Base-by-base conservation (phyloP, 768 basidiomycete species). In the Asterophora lycoperdoides region DNA sequence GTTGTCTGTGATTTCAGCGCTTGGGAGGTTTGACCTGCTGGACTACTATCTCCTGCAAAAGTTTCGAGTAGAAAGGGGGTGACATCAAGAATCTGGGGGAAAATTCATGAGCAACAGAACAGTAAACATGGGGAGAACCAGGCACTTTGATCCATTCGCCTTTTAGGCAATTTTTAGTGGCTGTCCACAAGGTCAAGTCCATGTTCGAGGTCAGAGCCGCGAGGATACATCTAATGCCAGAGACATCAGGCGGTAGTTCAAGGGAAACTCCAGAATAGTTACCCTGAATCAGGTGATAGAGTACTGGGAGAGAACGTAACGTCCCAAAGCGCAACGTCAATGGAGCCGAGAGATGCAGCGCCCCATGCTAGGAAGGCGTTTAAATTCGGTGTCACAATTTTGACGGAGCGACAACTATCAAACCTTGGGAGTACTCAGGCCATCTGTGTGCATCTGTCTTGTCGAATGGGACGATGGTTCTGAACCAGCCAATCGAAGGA, bases 171-270 rank as follows among this genome's bases (percentile, higher is more conserved):
- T 90, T 86, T 58, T 85, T 85, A 1, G 67, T 64, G 2, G 86
- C 74, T 8, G 67, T 69, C 85, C 84, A 91, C 10, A 91, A 67
- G 11, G 77, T 74, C 19, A 89, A 64, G 62, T 91, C 86, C 76
- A 86, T 75, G 55, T 90, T 90, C 13, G 86, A 83, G 49, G 76
- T 88, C 49, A 90, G 68, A 15, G 80, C 70, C 2, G 79, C 85
- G 42, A 89, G 60, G 19, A 89, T 63, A 54, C 86, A 89, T 46
- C 88, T 90, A 51, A 33, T 44, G 19, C 18, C 13, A 1, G 17
- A 38, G n/a, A 7, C 35, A 18, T 7, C 19, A 35, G 23, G 41
- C 33, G 35, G 13, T 17, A 18, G 35, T 26, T n/a, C 3, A 51
- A 18, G 19, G 35, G 10, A 19, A 14, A 41, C n/a, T 13, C 14